Base-by-base conservation (phyloP, 192 early-diverging fungal genomes). In the Backusella tarrabulga region DNA sequence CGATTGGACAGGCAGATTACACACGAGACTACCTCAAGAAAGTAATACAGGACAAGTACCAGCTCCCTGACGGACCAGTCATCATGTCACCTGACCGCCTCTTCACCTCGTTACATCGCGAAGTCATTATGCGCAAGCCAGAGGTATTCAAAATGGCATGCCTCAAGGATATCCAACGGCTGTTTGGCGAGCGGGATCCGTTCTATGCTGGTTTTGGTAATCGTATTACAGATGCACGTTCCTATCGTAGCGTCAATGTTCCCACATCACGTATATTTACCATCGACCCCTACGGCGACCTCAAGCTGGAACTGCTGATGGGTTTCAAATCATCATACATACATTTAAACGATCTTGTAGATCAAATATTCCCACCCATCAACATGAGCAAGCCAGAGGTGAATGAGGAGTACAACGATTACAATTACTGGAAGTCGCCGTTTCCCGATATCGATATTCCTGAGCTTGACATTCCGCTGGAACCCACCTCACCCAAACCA, bases 151-250 rank as follows among this genome's bases (percentile, higher is more conserved):
- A 99, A 81, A 98, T 99, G 90, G 92, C 93, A 2, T 97, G 95
- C 85, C 87, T 99, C 52, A 88, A 93, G 41, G 96, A 98, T 81
- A 95, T 99, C 71, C 90, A 93, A 77, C 87, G 92, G 35, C 79
- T 99, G 67, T 99, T 96, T 89, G 92, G 90, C 26, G 93, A 90
- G 68, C 77, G 81, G 19, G 92, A 88, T 60, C 95, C 97, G 5
- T 99, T 99, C 76, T 97, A 95, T 83, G 98, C 97, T 8, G 98
- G 98, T 0, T 99, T 97, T 77, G 97, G 97, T 50, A 98, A 99
- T 83, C 88, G 97, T 21, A 96, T 97, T 70, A 98, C 96, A 15
- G 88, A 85, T 75, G 97, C 97, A 29, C 88, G 97, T 52, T 96
- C 95, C 0, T 99, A 99, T 80, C 92, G 96, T 66, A 93, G 90